phyloP scores from a whole-genome alignment of 176 grass and related monocot genomes.

The Melocanna baccifera region DNA sequence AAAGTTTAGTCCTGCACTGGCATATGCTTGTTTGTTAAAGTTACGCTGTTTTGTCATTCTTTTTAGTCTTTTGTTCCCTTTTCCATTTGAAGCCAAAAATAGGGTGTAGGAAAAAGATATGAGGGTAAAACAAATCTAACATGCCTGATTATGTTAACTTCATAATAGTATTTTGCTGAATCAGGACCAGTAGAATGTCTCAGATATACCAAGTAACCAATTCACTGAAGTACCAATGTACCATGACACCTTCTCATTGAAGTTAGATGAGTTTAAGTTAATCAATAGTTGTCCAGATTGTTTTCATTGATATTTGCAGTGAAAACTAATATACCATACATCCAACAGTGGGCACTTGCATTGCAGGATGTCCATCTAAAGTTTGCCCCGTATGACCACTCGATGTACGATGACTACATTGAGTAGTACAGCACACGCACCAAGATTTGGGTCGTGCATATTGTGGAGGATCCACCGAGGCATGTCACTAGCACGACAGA shows the following conservation, averaged over 20 bases:
- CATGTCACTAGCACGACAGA: too few species aligned
- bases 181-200: not conserved
- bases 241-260: not conserved
- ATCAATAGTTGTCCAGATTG: not conserved
- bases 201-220: constrained; percentile 2
- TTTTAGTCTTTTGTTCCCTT: not conserved
- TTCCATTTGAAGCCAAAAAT: not conserved
- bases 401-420: too few species aligned
- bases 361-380: too few species aligned
- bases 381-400: too few species aligned
- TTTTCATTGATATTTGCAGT: constrained; percentile 7
- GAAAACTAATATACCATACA: not conserved
- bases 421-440: too few species aligned
- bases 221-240: not conserved
- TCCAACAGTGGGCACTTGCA: too few species aligned
- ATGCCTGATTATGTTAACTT: not conserved
- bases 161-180: not conserved
- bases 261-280: constrained; percentile 1
- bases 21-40: constrained; percentile 11
- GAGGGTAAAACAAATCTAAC: constrained; percentile 5
- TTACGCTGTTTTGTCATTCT: not conserved
- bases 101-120: not conserved
- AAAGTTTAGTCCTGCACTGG: not conserved
- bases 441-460: too few species aligned
- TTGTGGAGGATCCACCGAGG: too few species aligned